Evolutionary conservation across 2,329 filamentous ascomycete species (phyloP), one percentile per base, ranked within the genome.

Genomic region (Aspergillus versicolor): DNA sequence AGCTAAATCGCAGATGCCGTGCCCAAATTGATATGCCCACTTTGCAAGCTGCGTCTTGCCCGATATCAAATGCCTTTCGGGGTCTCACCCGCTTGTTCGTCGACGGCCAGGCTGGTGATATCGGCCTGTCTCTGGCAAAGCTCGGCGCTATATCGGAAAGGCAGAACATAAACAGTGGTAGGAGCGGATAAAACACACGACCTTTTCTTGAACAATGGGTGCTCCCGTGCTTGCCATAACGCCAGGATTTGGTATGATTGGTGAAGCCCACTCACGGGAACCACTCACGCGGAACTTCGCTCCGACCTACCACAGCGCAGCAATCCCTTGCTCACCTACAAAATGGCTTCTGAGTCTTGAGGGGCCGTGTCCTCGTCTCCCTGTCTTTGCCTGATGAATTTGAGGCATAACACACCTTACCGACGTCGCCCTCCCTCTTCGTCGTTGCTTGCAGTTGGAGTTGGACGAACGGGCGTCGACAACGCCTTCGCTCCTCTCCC

Each of bases 221-320:
- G 38, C 49, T 43, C 38, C 24, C 38, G 49, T n/a, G 48, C 48
- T 42, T 42, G 48, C 34, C 37, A 44, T 52, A 44, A 52, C 44
- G 40, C n/a, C 17, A 30, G 21, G 44, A 44, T 34, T 21, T 32
- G 42, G 11, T 27, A 22, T 53, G 42, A 53, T 45, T 45, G 32
- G 51, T 22, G 48, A 42, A 38, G 37, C 27, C 27, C 50, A 24
- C n/a, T 43, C 24, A 24, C 49, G 49, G 49, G 19, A 44, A 43
- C 24, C 27, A 32, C 38, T 17, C 32, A 52, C 12, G 9, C 51
- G 51, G 51, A 42, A 38, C 27, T 13, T 19, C n/a, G 17, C 46
- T 43, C 51, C 51, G 51, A 53, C 51, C 51, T 53, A 53, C 42
- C 51, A 53, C 51, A 53, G 32, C 42, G 19, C 51, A 38, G 41